These are phyloP conservation scores for Quercus variabilis DNA, from an alignment of 306 rosid genomes.

Conservation along the genomic window DNA sequence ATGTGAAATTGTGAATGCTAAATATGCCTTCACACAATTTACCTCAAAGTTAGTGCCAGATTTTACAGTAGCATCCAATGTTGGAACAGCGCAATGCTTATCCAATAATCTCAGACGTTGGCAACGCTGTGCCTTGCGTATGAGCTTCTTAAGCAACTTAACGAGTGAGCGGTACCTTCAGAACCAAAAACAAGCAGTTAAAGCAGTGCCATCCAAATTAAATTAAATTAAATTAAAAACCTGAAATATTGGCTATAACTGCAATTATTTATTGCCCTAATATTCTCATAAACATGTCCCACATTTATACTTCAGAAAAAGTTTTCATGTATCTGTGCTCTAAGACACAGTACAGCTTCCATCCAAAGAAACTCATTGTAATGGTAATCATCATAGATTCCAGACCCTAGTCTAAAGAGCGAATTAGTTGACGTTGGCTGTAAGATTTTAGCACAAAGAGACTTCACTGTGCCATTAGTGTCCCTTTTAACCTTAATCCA, in stretches of 20 bases:
- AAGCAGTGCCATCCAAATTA: neutral
- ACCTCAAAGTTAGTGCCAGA: conserved; percentile 38
- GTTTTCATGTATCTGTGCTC: neutral
- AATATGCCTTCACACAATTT: conserved; percentile 3
- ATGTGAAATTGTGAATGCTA: neutral
- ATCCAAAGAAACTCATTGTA: neutral
- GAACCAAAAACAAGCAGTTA: conserved; percentile 23
- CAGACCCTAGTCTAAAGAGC: neutral
- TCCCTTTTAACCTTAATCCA: neutral
- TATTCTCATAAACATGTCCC: neutral
- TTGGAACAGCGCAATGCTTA: conserved; percentile 61
- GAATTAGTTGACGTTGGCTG: neutral
- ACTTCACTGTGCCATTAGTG: neutral
- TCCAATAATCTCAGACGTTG: conserved; percentile 53
- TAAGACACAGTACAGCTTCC: neutral
- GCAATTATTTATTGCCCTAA: neutral
- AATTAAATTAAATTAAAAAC: neutral
- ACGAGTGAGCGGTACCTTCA: conserved; percentile 58
- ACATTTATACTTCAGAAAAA: neutral
- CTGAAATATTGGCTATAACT: too few relatives aligned
- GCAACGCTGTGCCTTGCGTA: conserved; percentile 52
- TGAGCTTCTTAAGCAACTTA: conserved; percentile 57
- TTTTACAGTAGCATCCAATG: conserved; percentile 21
- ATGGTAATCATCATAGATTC: neutral
- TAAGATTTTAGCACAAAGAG: neutral